A percentile compares a stretch with the other conserved stretches of the same genome.
Conservation (phyloP, 164 flowering plant species). For the Cinnamomum chago region DNA sequence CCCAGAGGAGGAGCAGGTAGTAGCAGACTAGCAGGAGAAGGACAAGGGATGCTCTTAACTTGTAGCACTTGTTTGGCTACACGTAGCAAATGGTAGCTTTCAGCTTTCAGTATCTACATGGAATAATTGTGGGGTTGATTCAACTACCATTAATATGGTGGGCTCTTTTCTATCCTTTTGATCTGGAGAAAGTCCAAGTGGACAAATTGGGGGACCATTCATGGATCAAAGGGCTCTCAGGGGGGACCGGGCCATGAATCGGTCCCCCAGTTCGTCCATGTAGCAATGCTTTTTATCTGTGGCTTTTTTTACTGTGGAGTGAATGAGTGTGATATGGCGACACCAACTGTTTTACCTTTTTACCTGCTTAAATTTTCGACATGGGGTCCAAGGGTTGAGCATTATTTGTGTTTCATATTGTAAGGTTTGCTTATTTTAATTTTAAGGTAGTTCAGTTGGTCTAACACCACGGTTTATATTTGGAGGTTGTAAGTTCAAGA, state of each 20-base stretch:
- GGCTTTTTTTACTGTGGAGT: not conserved
- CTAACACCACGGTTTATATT: no score
- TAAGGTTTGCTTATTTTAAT: no score
- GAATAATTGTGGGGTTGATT: slow-evolving; percentile 5
- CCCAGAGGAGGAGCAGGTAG: not conserved
- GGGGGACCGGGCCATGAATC: no score
- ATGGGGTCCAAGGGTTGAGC: not conserved
- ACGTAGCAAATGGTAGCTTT: not conserved
- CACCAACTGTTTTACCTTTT: not conserved
- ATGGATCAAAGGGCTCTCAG: no score
- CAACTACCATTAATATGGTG: not conserved
- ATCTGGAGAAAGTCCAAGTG: no score
- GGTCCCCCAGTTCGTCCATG: no score
- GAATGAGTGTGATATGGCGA: not conserved
- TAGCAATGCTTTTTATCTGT: no score
- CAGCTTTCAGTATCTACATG: not conserved
- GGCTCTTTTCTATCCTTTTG: not conserved
- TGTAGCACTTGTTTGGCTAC: slow-evolving; percentile 1
- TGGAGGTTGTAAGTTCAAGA: no score
- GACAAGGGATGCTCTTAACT: slow-evolving; percentile 7
- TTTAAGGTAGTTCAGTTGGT: no score
- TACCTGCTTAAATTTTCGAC: not conserved
- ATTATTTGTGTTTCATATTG: no score
- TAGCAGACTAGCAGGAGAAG: slow-evolving; percentile 2
- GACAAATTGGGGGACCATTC: no score